Evolutionary conservation across 352 stramenopile species (phyloP).

Genomic region (Phytophthora nicotianae): DNA sequence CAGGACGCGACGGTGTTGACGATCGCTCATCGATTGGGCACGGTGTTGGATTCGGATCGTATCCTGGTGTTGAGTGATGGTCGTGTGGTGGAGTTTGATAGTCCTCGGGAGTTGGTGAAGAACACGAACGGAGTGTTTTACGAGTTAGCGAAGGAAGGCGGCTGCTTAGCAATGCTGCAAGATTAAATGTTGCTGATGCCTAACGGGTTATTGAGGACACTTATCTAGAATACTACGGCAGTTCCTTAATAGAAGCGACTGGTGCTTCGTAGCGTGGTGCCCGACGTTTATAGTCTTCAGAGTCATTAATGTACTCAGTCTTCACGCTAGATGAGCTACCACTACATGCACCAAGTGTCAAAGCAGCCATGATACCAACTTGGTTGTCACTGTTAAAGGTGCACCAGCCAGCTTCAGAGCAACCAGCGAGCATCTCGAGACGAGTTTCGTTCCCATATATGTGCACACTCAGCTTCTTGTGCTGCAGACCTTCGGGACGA

Average conservation of each 20-base stretch:
- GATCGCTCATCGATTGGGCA: constrained; percentile 91
- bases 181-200: background rate
- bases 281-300: constrained; percentile 34
- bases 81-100: constrained; percentile 86
- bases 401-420: constrained; percentile 26
- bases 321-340: background rate
- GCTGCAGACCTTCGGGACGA: constrained; percentile 25
- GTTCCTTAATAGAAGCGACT: constrained; percentile 13
- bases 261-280: constrained; percentile 23
- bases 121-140: constrained; percentile 51
- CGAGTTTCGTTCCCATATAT: constrained; percentile 54
- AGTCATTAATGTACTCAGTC: constrained; percentile 31
- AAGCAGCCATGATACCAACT: constrained; percentile 19
- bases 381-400: constrained; percentile 15
- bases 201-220: background rate
- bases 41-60: constrained; percentile 45
- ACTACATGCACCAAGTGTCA: constrained; percentile 5
- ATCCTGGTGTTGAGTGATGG: constrained; percentile 87
- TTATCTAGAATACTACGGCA: background rate
- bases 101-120: constrained; percentile 58
- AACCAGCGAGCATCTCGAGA: constrained; percentile 27
- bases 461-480: constrained; percentile 63
- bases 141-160: constrained; percentile 23
- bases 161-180: constrained; percentile 18
- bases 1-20: constrained; percentile 89